These are phyloP conservation scores for Capronia coronata DNA, from an alignment of 2,329 filamentous ascomycete species.

Conservation along the genomic window DNA sequence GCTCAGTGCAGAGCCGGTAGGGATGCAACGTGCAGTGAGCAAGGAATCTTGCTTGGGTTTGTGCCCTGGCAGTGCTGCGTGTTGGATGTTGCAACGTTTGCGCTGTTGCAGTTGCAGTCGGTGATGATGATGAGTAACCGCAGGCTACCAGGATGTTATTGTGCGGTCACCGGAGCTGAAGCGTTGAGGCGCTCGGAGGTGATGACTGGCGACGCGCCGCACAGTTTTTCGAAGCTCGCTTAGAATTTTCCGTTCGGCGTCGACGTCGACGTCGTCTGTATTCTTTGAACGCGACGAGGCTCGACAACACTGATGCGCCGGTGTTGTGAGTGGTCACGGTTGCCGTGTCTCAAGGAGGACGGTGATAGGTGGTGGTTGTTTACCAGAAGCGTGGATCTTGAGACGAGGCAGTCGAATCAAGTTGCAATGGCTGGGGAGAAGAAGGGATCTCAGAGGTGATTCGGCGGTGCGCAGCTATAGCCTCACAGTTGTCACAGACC, in stretches of 20 bases:
- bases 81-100: background rate
- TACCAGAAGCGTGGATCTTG: conserved; percentile 23
- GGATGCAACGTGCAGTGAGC: background rate
- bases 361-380: conserved; percentile 21
- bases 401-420: conserved; percentile 22
- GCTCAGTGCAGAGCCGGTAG: background rate
- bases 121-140: background rate
- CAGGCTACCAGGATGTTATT: background rate
- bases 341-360: conserved; percentile 2
- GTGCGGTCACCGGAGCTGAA: background rate
- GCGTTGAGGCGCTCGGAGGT: background rate
- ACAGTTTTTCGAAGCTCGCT: background rate
- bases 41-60: background rate
- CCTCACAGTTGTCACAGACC: conserved; percentile 5
- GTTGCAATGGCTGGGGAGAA: conserved; percentile 9
- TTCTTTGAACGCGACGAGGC: conserved; percentile 13
- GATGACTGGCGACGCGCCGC: conserved; percentile 10
- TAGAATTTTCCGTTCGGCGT: background rate
- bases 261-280: background rate
- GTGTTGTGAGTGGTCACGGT: conserved; percentile 4
- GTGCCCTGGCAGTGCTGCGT: background rate
- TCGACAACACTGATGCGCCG: conserved; percentile 8
- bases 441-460: conserved; percentile 13
- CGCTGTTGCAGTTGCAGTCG: background rate
- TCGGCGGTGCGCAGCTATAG: conserved; percentile 9